phyloP scores from a whole-genome alignment of 73 alveolate species.

The Paramecium bursaria region DNA sequence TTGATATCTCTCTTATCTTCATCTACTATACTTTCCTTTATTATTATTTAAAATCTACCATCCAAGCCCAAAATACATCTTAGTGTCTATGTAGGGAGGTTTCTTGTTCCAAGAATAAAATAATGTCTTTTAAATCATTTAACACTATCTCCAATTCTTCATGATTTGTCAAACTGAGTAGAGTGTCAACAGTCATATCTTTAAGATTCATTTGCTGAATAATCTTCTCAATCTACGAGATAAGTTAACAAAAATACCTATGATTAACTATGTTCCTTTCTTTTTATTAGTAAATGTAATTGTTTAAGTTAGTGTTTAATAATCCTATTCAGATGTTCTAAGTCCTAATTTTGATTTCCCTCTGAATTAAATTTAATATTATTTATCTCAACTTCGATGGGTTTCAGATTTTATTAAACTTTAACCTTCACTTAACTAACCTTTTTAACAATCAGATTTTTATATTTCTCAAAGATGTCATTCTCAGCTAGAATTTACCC shows the following conservation, averaged over 20 bases:
- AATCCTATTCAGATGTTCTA: constrained; percentile 23
- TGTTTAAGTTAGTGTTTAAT: constrained; percentile 20
- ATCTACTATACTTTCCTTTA: constrained; percentile 51
- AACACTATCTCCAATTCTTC: background rate
- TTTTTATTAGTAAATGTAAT: constrained; percentile 1
- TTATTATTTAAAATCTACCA: background rate
- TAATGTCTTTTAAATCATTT: constrained; percentile 21
- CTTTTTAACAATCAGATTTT: constrained; percentile 1
- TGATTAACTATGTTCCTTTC: background rate
- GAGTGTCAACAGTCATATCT: constrained; percentile 2
- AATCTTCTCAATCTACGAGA: constrained; percentile 13
- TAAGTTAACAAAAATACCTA: background rate
- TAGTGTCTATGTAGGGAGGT: constrained; percentile 52
- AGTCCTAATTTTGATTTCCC: constrained; percentile 13
- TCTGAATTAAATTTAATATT: background rate
- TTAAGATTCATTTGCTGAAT: constrained; percentile 17
- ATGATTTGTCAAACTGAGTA: background rate
- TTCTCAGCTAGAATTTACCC: constrained; percentile 41
- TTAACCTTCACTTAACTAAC: background rate
- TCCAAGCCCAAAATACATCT: constrained; percentile 57
- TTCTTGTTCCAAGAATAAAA: constrained; percentile 40
- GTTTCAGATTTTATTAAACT: background rate
- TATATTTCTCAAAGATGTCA: constrained; percentile 36
- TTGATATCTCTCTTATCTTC: constrained; percentile 45
- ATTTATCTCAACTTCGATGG: background rate